Evolutionary conservation across 1,284 basidiomycete species (phyloP).

Genomic region (Xanthoconium separans): DNA sequence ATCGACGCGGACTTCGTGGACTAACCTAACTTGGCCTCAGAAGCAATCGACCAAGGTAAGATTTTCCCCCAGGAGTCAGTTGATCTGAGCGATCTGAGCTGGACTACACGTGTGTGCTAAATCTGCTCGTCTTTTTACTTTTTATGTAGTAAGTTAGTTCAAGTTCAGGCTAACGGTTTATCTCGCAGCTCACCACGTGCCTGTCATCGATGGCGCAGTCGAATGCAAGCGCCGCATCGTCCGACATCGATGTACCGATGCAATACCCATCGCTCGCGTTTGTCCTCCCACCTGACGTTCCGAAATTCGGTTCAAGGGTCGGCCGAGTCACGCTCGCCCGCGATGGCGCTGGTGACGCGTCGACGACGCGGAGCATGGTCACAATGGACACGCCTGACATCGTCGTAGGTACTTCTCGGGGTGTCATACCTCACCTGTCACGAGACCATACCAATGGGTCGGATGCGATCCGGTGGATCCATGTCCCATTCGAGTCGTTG

Average conservation of each 20-base stretch:
- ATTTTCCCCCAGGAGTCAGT: neutral
- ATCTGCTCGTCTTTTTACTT: neutral
- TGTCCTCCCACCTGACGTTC: conserved; percentile 1
- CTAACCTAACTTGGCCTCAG: neutral
- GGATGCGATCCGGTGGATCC: conserved; percentile 56
- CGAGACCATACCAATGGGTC: conserved; percentile 55
- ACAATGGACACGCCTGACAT: conserved; percentile 60
- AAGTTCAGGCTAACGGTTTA: neutral
- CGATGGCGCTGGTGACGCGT: neutral
- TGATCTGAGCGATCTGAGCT: neutral
- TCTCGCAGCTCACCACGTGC: neutral
- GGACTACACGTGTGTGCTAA: neutral
- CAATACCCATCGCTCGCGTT: conserved; percentile 20
- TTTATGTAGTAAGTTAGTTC: neutral
- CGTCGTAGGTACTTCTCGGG: conserved; percentile 64
- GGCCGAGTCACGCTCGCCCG: conserved; percentile 22
- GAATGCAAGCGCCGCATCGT: neutral
- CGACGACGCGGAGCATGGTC: conserved; percentile 11
- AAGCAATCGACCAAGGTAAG: neutral
- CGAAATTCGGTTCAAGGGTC: conserved; percentile 27
- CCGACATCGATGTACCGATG: neutral
- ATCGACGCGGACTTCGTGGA: conserved; percentile 7
- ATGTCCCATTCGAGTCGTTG: conserved; percentile 80
- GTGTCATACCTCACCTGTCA: conserved; percentile 72
- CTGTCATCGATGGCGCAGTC: conserved; percentile 7